Evolutionary conservation across 2,329 filamentous ascomycete genomes (phyloP).

Genomic region (Cryoendolithus antarcticus): DNA sequence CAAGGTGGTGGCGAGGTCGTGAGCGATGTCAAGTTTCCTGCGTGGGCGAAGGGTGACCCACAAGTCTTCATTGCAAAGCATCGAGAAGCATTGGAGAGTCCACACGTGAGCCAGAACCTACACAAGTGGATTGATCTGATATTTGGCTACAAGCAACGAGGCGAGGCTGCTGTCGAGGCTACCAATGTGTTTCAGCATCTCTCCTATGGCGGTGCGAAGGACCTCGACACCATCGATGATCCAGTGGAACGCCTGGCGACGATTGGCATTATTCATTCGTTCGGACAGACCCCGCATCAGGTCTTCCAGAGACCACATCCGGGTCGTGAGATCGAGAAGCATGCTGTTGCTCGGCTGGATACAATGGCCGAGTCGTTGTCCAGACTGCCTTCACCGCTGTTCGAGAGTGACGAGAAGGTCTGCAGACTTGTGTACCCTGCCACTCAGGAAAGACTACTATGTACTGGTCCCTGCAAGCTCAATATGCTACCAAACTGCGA

Average conservation of each 20-base stretch:
- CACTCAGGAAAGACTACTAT: slow-evolving; percentile 72
- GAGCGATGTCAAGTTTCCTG: slow-evolving; percentile 77
- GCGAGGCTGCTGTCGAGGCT: slow-evolving; percentile 80
- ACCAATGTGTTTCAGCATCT: slow-evolving; percentile 94
- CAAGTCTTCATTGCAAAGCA: slow-evolving; percentile 93
- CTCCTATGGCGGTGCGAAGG: slow-evolving; percentile 86
- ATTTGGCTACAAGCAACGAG: slow-evolving; percentile 87
- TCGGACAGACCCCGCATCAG: slow-evolving; percentile 93
- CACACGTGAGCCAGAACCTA: slow-evolving; percentile 77
- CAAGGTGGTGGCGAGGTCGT: slow-evolving; percentile 71
- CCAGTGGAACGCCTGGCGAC: slow-evolving; percentile 76
- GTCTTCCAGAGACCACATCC: slow-evolving; percentile 77
- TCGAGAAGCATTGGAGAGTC: slow-evolving; percentile 87
- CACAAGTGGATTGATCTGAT: slow-evolving; percentile 94
- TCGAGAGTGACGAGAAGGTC: slow-evolving; percentile 67
- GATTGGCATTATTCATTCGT: slow-evolving; percentile 96
- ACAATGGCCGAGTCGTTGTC: slow-evolving; percentile 63
- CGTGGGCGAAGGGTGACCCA: slow-evolving; percentile 92
- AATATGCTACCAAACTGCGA: slow-evolving; percentile 81
- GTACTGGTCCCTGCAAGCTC: slow-evolving; percentile 69
- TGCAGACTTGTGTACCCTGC: slow-evolving; percentile 64
- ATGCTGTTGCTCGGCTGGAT: slow-evolving; percentile 56
- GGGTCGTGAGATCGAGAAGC: slow-evolving; percentile 50
- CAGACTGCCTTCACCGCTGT: slow-evolving; percentile 63
- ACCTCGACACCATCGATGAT: slow-evolving; percentile 83